Evolutionary conservation across 441 rosid species (phyloP).

Genomic region (Adansonia madagascariensis): DNA sequence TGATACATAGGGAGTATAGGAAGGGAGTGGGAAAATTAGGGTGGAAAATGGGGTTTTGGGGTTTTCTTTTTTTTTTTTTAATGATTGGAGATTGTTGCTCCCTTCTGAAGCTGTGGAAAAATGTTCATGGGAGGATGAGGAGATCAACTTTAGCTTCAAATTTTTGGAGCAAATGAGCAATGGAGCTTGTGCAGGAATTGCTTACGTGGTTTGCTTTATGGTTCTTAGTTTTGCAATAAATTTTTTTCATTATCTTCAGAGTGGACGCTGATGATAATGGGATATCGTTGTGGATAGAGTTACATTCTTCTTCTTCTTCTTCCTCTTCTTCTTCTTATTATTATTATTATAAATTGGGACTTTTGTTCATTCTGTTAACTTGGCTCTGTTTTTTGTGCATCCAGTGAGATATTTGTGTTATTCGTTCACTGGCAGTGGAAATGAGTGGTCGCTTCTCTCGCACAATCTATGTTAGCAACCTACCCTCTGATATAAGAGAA

Average conservation of each 20-base stretch:
- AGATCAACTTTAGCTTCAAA: constrained; percentile 60
- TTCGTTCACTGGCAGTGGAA: constrained; percentile 35
- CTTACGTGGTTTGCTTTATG: constrained; percentile 91
- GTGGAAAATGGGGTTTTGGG: too few relatives aligned
- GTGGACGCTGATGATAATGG: constrained; percentile 36
- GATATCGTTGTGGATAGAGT: constrained; percentile 34
- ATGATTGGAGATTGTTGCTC: constrained; percentile 65
- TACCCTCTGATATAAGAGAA: constrained; percentile 87
- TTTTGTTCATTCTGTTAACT: constrained; percentile 29
- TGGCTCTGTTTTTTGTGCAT: constrained; percentile 31
- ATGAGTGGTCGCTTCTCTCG: constrained; percentile 97
- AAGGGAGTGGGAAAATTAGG: constrained; percentile 70
- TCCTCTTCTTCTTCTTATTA: background rate
- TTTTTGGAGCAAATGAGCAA: constrained; percentile 81
- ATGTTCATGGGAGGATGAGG: constrained; percentile 59
- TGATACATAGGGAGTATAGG: too few relatives aligned
- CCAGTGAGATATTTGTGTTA: constrained; percentile 45
- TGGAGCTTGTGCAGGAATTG: constrained; percentile 95
- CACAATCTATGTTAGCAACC: constrained; percentile 89
- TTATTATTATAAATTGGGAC: constrained; percentile 13
- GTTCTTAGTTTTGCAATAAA: constrained; percentile 44
- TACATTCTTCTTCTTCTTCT: too few relatives aligned
- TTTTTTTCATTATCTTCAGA: constrained; percentile 32
- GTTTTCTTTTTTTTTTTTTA: constrained; percentile 63
- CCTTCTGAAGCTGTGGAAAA: constrained; percentile 65